phyloP scores from a whole-genome alignment of 225 moss, liverwort and hornwort genomes.

The Pleurozium schreberi region DNA sequence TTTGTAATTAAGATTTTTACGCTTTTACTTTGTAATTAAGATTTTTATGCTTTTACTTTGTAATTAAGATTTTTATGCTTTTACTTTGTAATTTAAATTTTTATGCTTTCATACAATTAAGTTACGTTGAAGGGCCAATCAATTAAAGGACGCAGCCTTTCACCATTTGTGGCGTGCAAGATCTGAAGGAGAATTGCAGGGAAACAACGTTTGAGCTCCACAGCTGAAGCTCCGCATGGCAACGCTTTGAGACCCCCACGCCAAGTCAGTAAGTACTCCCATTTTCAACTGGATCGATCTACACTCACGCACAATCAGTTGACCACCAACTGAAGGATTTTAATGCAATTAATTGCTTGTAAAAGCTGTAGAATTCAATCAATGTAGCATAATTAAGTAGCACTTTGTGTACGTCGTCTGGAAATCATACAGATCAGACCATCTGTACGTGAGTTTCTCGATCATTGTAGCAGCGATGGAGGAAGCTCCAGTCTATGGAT shows the following conservation, averaged over 20 bases:
- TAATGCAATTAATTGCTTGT: background rate
- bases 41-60: no score
- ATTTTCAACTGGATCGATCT: background rate
- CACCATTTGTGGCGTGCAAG: background rate
- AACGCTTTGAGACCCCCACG: background rate
- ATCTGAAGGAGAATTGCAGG: conserved; percentile 12
- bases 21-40: no score
- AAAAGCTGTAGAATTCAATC: background rate
- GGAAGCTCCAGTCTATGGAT: background rate
- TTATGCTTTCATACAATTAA: no score
- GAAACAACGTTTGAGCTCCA: conserved; percentile 27
- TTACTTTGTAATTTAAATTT: background rate
- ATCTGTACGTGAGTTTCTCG: background rate
- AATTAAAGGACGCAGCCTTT: conserved; percentile 17
- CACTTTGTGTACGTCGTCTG: background rate
- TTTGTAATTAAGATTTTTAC: background rate
- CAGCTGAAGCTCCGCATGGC: background rate
- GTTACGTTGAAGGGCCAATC: background rate
- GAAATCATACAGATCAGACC: background rate
- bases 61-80: no score
- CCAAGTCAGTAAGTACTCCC: background rate
- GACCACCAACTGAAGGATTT: background rate
- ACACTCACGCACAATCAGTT: background rate
- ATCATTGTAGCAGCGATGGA: background rate
- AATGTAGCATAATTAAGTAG: background rate